Evolutionary conservation across 169 alveolate species (phyloP).

Genomic region (Plasmodium sp.): DNA sequence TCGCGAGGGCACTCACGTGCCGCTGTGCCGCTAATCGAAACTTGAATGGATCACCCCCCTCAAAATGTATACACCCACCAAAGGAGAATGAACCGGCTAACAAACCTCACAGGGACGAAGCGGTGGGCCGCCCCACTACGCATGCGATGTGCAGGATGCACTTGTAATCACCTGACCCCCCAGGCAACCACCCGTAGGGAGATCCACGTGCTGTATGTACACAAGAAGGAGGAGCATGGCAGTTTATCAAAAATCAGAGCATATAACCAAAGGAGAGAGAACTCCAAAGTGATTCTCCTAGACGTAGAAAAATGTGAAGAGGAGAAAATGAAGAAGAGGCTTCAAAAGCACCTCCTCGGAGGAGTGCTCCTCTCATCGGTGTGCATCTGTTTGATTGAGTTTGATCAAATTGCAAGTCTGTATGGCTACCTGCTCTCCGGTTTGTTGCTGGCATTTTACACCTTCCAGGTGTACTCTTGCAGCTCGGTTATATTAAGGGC

Average conservation of each 20-base stretch:
- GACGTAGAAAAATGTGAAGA: conserved; percentile 8
- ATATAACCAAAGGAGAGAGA: not conserved
- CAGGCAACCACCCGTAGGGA: not conserved
- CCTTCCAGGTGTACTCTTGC: not conserved
- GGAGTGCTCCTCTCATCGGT: conserved; percentile 44
- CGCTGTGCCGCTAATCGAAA: not conserved
- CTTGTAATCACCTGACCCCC: not conserved
- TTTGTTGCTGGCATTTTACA: conserved; percentile 2
- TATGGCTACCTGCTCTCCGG: conserved; percentile 11
- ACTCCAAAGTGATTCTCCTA: conserved; percentile 5
- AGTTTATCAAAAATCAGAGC: not conserved
- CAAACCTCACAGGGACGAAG: not conserved
- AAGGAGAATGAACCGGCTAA: not conserved
- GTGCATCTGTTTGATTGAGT: conserved; percentile 30
- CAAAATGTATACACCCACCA: not conserved
- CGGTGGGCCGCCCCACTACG: not conserved
- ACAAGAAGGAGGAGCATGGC: not conserved
- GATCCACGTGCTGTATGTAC: conserved; percentile 5
- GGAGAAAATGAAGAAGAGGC: conserved; percentile 6
- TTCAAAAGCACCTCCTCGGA: not conserved
- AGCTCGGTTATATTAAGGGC: conserved; percentile 62
- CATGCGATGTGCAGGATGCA: too few species aligned
- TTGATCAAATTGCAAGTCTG: not conserved
- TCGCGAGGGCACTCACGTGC: not conserved
- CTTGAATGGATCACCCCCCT: not conserved